A percentile compares a stretch with the other conserved stretches of the same genome.
These are phyloP conservation scores for Pythium sukuiense DNA, from an alignment of 352 stramenopile genomes.

Conservation along the genomic window DNA sequence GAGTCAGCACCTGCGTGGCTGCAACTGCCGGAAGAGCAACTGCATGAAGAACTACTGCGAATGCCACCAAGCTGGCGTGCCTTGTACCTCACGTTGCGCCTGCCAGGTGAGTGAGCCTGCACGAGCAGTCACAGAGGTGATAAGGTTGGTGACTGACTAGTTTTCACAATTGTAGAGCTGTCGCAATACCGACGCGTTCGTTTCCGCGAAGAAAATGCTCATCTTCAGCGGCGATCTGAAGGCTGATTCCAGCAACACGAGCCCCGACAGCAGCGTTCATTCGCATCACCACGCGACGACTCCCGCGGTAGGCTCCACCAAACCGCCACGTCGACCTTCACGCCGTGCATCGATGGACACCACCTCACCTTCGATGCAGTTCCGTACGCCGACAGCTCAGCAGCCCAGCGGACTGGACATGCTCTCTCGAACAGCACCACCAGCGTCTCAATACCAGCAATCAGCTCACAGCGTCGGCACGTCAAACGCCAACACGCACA, in stretches of 20 bases:
- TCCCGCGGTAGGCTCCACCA: slow-evolving; percentile 10
- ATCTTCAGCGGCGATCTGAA: slow-evolving; percentile 38
- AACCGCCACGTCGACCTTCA: slow-evolving; percentile 25
- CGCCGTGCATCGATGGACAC: slow-evolving; percentile 31
- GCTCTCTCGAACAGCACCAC: slow-evolving; percentile 55
- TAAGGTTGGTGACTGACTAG: not conserved
- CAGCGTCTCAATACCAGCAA: slow-evolving; percentile 21
- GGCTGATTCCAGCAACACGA: slow-evolving; percentile 2
- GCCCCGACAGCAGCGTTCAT: slow-evolving; percentile 15
- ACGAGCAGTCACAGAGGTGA: not conserved
- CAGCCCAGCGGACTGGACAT: slow-evolving; percentile 43
- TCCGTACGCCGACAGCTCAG: slow-evolving; percentile 11
- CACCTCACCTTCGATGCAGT: slow-evolving; percentile 9
- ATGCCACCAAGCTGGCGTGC: slow-evolving; percentile 91
- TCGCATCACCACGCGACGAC: slow-evolving; percentile 8
- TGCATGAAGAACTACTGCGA: slow-evolving; percentile 99
- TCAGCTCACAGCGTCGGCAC: not conserved
- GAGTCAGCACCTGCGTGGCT: slow-evolving; percentile 90
- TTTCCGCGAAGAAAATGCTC: slow-evolving; percentile 71
- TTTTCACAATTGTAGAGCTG: slow-evolving; percentile 26
- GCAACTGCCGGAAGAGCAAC: slow-evolving; percentile 94
- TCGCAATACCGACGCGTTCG: slow-evolving; percentile 66
- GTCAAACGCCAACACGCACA: slow-evolving; percentile 3
- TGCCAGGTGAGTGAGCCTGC: slow-evolving; percentile 49
- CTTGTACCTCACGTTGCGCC: slow-evolving; percentile 80